Base-by-base conservation (phyloP, 495 filamentous ascomycete genomes). In the Chlorociboria aeruginascens region DNA sequence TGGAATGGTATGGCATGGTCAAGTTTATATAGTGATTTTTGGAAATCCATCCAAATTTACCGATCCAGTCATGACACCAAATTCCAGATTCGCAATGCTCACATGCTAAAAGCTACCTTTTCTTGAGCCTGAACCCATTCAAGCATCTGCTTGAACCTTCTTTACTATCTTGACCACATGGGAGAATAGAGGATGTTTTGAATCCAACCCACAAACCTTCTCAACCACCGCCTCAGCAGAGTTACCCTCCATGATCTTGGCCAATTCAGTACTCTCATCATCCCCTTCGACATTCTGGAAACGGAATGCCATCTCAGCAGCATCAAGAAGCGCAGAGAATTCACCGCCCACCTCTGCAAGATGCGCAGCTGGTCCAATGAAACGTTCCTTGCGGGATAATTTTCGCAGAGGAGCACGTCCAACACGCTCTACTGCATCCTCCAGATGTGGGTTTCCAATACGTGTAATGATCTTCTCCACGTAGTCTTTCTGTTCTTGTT, bases 381-480 rank as follows among this genome's bases (percentile, higher is more conserved):
- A 93, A 32, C 92, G 86, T 66, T 98, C 92, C 65, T 88, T 86
- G 61, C 87, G 83, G 48, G 80, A 79, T 11, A 97, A 73, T 74
- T 98, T 98, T 63, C 92, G 79, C 48, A 97, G 67, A 8, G 92
- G 92, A 35, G 90, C 92, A 61, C 92, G 90, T 42, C 89, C 92
- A 51, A 98, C 92, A 59, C 92, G 92, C 70, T 89, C 87, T 32
- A 96, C 86, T 34, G 79, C 79, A 66, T 98, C 92, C 62, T 94
- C 83, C 35, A 98, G 74, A 61, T 88, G 80, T n/a, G 83, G 93
- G 69, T 98, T 98, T 60, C 83, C 84, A 66, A 98, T 95, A 58
- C 92, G 85, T 51, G 69, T 72, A 57, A 97, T 73, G 67, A 98
- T 97, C 68, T 83, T 89, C 59, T 93, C 73, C 50, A 94, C 87